Evolutionary conservation across 2,329 filamentous ascomycete genomes (phyloP), one percentile per base, ranked within the genome.

Genomic region (Didymella exigua): DNA sequence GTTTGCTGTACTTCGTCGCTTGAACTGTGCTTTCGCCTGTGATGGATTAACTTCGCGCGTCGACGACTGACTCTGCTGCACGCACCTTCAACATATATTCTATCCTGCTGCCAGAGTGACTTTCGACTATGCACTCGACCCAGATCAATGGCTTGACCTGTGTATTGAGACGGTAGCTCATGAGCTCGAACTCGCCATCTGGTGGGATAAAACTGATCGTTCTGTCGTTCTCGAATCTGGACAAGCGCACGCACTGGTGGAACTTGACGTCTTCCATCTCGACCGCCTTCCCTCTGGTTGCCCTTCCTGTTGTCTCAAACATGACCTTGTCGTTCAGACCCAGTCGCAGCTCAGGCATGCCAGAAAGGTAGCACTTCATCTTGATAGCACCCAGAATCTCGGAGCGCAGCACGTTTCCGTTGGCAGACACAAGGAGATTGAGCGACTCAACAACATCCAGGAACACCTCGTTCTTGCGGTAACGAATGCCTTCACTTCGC

Each of bases 231-330:
- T 99, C 95, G 78, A 99, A 99, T 63, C 95, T 86, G 42, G 92
- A 96, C 62, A 99, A 83, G 60, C 95, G 87, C 61, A 99, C 95
- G 73, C 95, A 99, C 76, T 99, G 95, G 78, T 99, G 95, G 77
- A 99, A 99, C 72, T 99, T 99, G 77, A 99, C 95, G 68, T 99
- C 95, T 72, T 99, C 95, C 95, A 99, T 99, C 79, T 99, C 95
- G 61, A 99, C 95, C 9, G 95, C 91, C 78, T 99, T 99, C 57
- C 95, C 95, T 69, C 95, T 82, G 34, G 93, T 98, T 14, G 93
- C 91, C 58, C 95, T 85, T 24, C 95, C 95, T 0, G 95, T 99
- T 4, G 92, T 96, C 79, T 99, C 95, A 72, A 99, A 99, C 95
- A 99, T 99, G 76, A 91, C 95, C 79, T 99, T 99, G 81, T 99